phyloP scores from a whole-genome alignment of 768 basidiomycete genomes.

The Leccinum pellstonianum region DNA sequence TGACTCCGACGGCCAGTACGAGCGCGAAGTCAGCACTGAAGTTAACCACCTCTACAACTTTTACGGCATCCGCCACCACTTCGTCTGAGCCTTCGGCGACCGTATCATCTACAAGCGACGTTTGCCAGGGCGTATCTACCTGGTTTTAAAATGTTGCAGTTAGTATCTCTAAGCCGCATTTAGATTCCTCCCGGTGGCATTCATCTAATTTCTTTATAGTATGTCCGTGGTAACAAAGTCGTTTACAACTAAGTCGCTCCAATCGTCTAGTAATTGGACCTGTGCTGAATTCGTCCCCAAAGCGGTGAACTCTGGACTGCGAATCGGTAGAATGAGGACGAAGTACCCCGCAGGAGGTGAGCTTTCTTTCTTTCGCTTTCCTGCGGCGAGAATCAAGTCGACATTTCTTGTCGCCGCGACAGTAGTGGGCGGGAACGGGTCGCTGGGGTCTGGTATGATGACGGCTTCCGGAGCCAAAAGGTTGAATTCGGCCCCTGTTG shows the following conservation, averaged over 20 bases:
- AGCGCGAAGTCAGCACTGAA: no score
- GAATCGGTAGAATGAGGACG: neutral
- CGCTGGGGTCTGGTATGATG: neutral
- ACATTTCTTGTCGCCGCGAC: neutral
- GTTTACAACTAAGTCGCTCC: neutral
- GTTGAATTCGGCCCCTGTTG: neutral
- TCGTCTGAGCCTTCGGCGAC: no score
- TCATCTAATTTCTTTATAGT: neutral
- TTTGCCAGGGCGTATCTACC: neutral
- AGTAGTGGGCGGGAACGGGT: neutral
- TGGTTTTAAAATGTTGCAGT: neutral
- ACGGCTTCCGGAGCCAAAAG: neutral
- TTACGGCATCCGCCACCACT: no score
- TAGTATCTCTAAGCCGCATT: neutral
- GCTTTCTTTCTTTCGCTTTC: no score
- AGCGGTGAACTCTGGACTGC: neutral
- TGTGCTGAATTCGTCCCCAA: neutral
- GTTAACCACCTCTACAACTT: no score
- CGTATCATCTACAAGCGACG: no score
- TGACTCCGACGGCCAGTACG: no score
- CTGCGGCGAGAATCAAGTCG: no score
- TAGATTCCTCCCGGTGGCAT: no score
- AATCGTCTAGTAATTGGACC: neutral
- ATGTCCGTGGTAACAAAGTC: neutral
- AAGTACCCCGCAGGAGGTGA: neutral